Evolutionary conservation across 768 basidiomycete species (phyloP).

Genomic region (Pulveroboletus sp.): DNA sequence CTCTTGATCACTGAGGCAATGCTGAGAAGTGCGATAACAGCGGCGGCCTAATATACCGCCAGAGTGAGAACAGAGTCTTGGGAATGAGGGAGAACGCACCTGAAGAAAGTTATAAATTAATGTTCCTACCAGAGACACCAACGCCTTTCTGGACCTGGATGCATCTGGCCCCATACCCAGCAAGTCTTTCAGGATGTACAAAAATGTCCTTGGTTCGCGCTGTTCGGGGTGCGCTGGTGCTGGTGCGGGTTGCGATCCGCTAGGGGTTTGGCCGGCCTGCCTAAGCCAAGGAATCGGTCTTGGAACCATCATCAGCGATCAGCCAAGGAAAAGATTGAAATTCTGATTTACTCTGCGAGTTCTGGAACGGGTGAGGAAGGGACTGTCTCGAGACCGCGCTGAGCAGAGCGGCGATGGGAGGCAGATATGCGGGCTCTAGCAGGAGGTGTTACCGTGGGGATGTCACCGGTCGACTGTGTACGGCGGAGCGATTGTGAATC

Average conservation of each 20-base stretch:
- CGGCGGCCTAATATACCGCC: slow-evolving; percentile 39
- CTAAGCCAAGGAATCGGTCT: slow-evolving; percentile 24
- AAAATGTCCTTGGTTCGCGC: slow-evolving; percentile 16
- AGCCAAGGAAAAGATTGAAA: slow-evolving; percentile 1
- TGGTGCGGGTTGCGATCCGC: slow-evolving; percentile 3
- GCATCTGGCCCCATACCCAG: slow-evolving; percentile 55
- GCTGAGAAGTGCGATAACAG: slow-evolving; percentile 48
- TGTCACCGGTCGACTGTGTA: slow-evolving; percentile 35
- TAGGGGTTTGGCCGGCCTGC: slow-evolving; percentile 22
- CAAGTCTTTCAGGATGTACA: slow-evolving; percentile 32
- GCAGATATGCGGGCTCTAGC: slow-evolving; percentile 28
- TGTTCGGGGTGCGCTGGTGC: slow-evolving; percentile 1
- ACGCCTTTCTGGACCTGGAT: slow-evolving; percentile 46
- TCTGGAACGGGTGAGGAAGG: slow-evolving; percentile 17
- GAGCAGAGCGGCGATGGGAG: slow-evolving; percentile 26
- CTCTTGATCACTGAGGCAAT: slow-evolving; percentile 46
- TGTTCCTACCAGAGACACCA: slow-evolving; percentile 51
- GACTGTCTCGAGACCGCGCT: slow-evolving; percentile 19
- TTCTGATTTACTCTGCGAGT: slow-evolving; percentile 15
- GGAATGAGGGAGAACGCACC: slow-evolving; percentile 34
- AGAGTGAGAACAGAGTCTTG: slow-evolving; percentile 1
- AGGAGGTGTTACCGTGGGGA: slow-evolving; percentile 24
- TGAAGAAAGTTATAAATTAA: slow-evolving; percentile 50
- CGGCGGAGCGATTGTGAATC: slow-evolving; percentile 34
- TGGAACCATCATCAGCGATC: slow-evolving; percentile 20